A percentile compares a stretch with the other conserved stretches of the same genome.
These are phyloP conservation scores for Dissoconium aciculare DNA, from an alignment of 2,329 filamentous ascomycete genomes.

Conservation along the genomic window DNA sequence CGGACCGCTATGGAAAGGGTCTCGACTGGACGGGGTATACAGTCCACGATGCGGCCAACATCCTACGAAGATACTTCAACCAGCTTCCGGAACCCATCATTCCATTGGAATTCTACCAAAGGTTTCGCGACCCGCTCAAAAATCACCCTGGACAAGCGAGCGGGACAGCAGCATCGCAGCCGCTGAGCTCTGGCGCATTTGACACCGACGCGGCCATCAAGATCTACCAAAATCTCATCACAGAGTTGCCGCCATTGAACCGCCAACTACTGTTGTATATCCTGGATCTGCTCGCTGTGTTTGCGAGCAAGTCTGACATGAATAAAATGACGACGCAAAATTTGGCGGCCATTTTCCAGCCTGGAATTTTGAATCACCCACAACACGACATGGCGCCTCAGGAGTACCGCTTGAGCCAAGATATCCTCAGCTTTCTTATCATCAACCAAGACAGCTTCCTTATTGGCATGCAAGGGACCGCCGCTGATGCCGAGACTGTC, in stretches of 20 bases:
- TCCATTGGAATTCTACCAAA: conserved; percentile 80
- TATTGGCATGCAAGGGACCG: conserved; percentile 97
- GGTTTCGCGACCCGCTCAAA: conserved; percentile 71
- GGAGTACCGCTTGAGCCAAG: conserved; percentile 90
- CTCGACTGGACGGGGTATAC: conserved; percentile 96
- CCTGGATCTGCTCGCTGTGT: conserved; percentile 85
- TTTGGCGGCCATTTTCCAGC: conserved; percentile 91
- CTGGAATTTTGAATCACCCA: conserved; percentile 87
- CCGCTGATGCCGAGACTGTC: conserved; percentile 68
- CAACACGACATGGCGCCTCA: conserved; percentile 87
- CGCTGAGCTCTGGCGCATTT: conserved; percentile 41
- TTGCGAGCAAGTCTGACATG: conserved; percentile 88
- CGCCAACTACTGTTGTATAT: conserved; percentile 90
- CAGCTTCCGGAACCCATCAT: conserved; percentile 94
- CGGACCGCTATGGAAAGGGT: conserved; percentile 89
- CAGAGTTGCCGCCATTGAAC: conserved; percentile 81
- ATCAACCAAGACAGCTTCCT: conserved; percentile 98
- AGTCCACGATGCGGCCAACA: conserved; percentile 94
- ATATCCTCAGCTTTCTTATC: conserved; percentile 92
- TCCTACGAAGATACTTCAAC: conserved; percentile 87
- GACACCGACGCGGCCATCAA: conserved; percentile 61
- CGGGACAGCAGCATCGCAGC: conserved; percentile 49
- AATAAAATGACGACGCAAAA: conserved; percentile 97
- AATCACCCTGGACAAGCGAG: conserved; percentile 49
- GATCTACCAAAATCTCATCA: conserved; percentile 80